Base-by-base conservation (phyloP, 2,329 filamentous ascomycete genomes). In the Penicillium sp. region DNA sequence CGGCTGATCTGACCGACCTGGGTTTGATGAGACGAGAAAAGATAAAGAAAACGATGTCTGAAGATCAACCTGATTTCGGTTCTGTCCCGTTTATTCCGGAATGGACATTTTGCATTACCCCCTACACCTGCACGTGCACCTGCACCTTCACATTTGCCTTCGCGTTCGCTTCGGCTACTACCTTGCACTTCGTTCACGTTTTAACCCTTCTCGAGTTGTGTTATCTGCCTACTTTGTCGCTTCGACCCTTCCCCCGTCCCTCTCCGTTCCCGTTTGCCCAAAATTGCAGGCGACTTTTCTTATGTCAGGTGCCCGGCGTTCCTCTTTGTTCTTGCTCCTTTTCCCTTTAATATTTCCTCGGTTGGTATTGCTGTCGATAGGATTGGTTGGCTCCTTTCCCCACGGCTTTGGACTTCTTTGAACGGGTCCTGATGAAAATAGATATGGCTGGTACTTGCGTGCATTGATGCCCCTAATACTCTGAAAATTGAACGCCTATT, bases 161-260 rank as follows among this genome's bases (percentile, higher is more conserved):
- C 25, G 31, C 31, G 8, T 31, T 31, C 5, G 31, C 31, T 10
- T 31, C 31, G 31, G 31, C 8, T 10, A 31, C 31, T 10, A 25
- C 51, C 42, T 68, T 67, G 65, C 66, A 68, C 67, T 63, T 60
- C 53, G 59, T 65, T 63, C 62, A 38, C 67, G 65, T 68, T 57
- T 67, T 61, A 68, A 68, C 66, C 66, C 43, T 63, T 64, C 42
- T 55, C 25, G 34, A 14, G 34, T 52, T 47, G 49, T 52, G 14
- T 52, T 52, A 39, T 20, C 37, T 39, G 20, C 48, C 48, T 37
- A 25, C 15, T 22, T 34, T 15, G 20, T 51, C 12, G n/a, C 48
- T 51, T 25, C 11, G 42, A n/a, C 22, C 7, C 31, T 47, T n/a
- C n/a, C 4, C n/a, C 11, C 22, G 22, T 22, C 35, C 34, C 22